phyloP scores from a whole-genome alignment of 164 flowering plant genomes.

The Dillenia turbinata region DNA sequence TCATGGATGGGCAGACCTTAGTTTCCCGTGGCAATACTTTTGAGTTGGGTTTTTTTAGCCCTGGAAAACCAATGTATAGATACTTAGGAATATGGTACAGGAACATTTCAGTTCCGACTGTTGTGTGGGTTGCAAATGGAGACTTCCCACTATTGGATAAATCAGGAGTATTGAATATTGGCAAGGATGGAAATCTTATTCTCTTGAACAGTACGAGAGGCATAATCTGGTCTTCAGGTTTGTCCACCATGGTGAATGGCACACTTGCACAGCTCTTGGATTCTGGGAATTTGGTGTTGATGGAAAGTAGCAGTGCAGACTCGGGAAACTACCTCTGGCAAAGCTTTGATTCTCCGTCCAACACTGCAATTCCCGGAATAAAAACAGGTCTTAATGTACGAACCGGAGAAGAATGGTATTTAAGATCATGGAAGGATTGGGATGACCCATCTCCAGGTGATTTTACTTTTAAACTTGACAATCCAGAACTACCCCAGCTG shows the following conservation, averaged over 20 bases:
- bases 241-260: not conserved
- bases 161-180: slow-evolving; percentile 10
- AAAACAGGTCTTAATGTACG: not conserved
- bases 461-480: not conserved
- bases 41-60: slow-evolving; percentile 23
- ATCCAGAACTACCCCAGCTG: not conserved
- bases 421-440: not conserved
- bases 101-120: slow-evolving; percentile 5
- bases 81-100: slow-evolving; percentile 20
- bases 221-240: slow-evolving; percentile 13
- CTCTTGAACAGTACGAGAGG: not conserved
- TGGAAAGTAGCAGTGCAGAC: not conserved
- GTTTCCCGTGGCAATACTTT: slow-evolving; percentile 2
- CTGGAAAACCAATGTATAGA: slow-evolving; percentile 7
- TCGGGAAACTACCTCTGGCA: not conserved
- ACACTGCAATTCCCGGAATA: not conserved
- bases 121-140: slow-evolving; percentile 27
- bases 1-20: slow-evolving; percentile 9
- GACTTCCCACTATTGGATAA: slow-evolving; percentile 13
- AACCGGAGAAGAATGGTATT: not conserved
- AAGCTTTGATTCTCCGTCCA: not conserved
- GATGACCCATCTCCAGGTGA: not conserved
- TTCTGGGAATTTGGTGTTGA: slow-evolving; percentile 14
- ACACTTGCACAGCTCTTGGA: slow-evolving; percentile 5
- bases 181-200: slow-evolving; percentile 9